Evolutionary conservation across 257 asterid species (phyloP).

Genomic region (Nicotiana tabacum): DNA sequence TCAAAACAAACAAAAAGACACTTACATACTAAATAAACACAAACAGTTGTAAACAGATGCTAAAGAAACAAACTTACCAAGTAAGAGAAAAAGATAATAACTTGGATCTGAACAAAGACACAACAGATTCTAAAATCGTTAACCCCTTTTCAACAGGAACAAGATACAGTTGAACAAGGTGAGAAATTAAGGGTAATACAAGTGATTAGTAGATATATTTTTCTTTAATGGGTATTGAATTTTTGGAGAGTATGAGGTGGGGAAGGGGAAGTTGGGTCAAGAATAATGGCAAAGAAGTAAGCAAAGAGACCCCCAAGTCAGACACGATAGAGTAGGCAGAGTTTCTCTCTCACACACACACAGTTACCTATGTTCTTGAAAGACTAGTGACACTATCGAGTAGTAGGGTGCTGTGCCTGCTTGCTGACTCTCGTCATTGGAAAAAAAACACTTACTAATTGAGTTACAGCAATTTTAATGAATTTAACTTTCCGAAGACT

Average conservation of each 20-base stretch:
- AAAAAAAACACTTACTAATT: too few relatives aligned
- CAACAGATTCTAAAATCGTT: not conserved
- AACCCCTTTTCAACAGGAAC: not conserved
- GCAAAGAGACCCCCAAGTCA: conserved; percentile 1
- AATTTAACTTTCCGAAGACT: not conserved
- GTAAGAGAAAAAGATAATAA: not conserved
- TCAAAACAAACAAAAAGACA: not conserved
- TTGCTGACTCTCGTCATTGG: not conserved
- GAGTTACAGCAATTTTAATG: not conserved
- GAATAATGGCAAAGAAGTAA: conserved; percentile 1
- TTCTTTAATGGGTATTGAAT: not conserved
- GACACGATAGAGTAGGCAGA: not conserved
- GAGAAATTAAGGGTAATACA: not conserved
- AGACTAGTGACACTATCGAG: not conserved
- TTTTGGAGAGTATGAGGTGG: not conserved
- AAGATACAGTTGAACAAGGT: not conserved
- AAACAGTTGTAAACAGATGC: not conserved
- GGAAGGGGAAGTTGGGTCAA: not conserved
- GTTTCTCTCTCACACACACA: not conserved
- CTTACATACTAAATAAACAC: not conserved
- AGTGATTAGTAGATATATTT: not conserved
- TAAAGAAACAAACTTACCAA: not conserved
- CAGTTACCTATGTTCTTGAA: not conserved
- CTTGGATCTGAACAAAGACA: conserved; percentile 7
- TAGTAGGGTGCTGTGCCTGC: not conserved